Evolutionary conservation across 495 filamentous ascomycete species (phyloP).

Genomic region (Podospora didyma): DNA sequence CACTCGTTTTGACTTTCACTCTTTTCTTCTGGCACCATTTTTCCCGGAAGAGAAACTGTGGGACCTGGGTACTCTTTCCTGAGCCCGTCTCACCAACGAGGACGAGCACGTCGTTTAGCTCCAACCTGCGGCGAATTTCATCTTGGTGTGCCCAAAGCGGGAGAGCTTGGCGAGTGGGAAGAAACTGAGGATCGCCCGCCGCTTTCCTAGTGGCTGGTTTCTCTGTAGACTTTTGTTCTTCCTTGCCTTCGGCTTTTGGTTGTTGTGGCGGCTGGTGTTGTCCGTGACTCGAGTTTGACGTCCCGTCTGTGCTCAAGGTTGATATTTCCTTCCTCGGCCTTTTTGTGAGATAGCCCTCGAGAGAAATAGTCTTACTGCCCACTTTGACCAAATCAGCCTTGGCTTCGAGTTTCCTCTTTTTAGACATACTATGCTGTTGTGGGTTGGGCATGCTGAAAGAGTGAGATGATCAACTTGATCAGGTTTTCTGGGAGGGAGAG

Average conservation of each 20-base stretch:
- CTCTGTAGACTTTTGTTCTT: background rate
- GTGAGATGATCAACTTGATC: no score
- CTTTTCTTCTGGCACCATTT: slow-evolving; percentile 66
- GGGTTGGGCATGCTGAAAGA: no score
- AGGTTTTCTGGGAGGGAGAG: no score
- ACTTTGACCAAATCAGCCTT: slow-evolving; percentile 26
- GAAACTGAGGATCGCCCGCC: slow-evolving; percentile 27
- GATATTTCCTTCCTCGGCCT: slow-evolving; percentile 21
- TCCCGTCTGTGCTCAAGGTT: slow-evolving; percentile 2
- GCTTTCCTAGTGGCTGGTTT: slow-evolving; percentile 1
- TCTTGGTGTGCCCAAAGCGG: slow-evolving; percentile 76
- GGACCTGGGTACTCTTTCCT: slow-evolving; percentile 95
- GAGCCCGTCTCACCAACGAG: slow-evolving; percentile 93
- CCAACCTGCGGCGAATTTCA: slow-evolving; percentile 62
- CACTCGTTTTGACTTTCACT: slow-evolving; percentile 40
- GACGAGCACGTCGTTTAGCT: slow-evolving; percentile 70
- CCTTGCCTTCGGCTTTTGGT: slow-evolving; percentile 1
- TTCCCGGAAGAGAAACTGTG: slow-evolving; percentile 80
- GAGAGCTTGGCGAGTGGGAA: slow-evolving; percentile 52
- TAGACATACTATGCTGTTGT: slow-evolving; percentile 11
- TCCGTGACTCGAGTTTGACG: background rate
- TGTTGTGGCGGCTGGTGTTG: slow-evolving; percentile 2
- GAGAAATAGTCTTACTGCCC: slow-evolving; percentile 35
- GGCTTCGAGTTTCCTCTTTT: slow-evolving; percentile 20
- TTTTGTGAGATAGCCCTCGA: slow-evolving; percentile 39